A percentile compares a stretch with the other conserved stretches of the same genome.
phyloP scores from a whole-genome alignment of 345 rosid genomes.

The Acer saccharum region DNA sequence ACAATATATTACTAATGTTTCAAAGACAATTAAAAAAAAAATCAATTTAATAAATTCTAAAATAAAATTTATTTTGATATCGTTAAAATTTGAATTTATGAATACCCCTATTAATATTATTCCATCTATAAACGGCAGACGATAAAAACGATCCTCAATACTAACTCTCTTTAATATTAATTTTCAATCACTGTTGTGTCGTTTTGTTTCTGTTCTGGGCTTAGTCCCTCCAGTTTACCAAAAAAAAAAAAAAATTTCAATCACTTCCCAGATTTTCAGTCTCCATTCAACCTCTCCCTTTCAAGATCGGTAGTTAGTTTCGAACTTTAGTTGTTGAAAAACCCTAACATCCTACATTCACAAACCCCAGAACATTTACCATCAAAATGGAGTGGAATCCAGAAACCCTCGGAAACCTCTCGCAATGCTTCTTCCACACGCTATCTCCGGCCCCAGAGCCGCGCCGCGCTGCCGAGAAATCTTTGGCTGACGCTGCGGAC shows the following conservation, averaged over 20 bases:
- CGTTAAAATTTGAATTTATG: too few species aligned
- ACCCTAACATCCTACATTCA: neutral
- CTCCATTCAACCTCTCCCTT: neutral
- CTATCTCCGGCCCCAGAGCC: conserved; percentile 81
- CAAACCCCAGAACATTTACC: conserved; percentile 7
- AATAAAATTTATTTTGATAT: too few species aligned
- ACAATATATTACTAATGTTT: too few species aligned
- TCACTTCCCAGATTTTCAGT: too few species aligned
- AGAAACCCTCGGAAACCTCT: conserved; percentile 66
- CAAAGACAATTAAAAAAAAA: too few species aligned
- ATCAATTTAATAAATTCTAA: too few species aligned
- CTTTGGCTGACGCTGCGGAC: conserved; percentile 60
- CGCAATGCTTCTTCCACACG: conserved; percentile 80
- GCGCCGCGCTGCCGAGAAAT: conserved; percentile 82
- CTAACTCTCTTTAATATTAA: too few species aligned
- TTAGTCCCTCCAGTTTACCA: too few species aligned
- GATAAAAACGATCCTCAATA: too few species aligned
- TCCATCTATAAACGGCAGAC: neutral
- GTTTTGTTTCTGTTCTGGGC: too few species aligned
- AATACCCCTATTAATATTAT: neutral
- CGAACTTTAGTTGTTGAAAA: neutral
- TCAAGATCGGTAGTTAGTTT: neutral
- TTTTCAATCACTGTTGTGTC: too few species aligned
- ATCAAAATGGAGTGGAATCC: conserved; percentile 62
- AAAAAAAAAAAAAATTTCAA: too few species aligned